A percentile compares a stretch with the other conserved stretches of the same genome.
Conservation (phyloP, 257 asterid genomes). For the Capsicum rhomboideum region DNA sequence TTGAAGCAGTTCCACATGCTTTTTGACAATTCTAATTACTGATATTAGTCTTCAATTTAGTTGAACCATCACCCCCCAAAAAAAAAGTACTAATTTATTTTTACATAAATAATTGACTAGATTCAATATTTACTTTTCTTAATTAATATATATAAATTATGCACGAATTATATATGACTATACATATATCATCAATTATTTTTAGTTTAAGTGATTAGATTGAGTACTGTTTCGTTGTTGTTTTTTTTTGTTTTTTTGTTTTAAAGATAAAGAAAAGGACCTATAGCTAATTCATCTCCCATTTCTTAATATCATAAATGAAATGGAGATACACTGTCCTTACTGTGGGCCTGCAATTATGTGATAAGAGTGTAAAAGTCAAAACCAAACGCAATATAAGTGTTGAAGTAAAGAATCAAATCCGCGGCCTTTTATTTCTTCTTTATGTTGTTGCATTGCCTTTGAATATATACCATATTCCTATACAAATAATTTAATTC, state of each 20-base stretch:
- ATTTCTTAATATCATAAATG: not conserved
- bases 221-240: too few species aligned
- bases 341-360: not conserved
- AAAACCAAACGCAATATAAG: not conserved
- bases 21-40: too few species aligned
- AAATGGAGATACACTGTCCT: not conserved
- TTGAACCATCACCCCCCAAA: not conserved
- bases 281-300: too few species aligned
- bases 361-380: not conserved
- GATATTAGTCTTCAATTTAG: not conserved
- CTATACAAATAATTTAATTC: not conserved
- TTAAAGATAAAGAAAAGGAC: too few species aligned
- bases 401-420: not conserved
- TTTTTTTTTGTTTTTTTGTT: too few species aligned
- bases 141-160: too few species aligned
- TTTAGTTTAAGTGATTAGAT: too few species aligned
- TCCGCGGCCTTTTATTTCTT: not conserved
- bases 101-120: too few species aligned
- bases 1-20: not conserved
- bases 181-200: too few species aligned
- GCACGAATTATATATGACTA: too few species aligned
- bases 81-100: too few species aligned
- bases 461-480: not conserved
- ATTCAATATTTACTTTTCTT: too few species aligned
- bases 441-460: not conserved